phyloP scores from a whole-genome alignment of 2,329 filamentous ascomycete species.

The Colletotrichum phormii region DNA sequence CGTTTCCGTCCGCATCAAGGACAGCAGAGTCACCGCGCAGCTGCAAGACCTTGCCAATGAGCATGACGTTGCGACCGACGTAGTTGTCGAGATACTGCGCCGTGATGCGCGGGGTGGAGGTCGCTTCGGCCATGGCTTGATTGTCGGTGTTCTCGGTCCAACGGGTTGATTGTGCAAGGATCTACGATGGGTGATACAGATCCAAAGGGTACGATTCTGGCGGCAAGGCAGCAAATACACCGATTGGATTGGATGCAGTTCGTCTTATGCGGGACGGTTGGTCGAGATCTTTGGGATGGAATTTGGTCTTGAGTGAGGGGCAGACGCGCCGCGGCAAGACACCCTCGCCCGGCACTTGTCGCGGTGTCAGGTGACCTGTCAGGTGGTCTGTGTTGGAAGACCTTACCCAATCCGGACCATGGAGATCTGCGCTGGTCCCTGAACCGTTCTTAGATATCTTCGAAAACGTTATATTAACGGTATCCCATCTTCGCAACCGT shows the following conservation, averaged over 20 bases:
- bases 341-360: conserved; percentile 19
- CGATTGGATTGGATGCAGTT: background rate
- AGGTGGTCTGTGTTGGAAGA: background rate
- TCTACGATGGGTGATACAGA: background rate
- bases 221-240: background rate
- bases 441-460: conserved; percentile 14
- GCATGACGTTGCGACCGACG: conserved; percentile 79
- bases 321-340: conserved; percentile 8
- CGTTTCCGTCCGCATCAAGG: conserved; percentile 82
- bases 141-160: background rate
- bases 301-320: background rate
- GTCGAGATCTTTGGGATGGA: conserved; percentile 2
- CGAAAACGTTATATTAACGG: conserved; percentile 33
- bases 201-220: background rate
- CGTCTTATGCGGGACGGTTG: background rate
- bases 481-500: conserved; percentile 3
- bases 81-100: conserved; percentile 83
- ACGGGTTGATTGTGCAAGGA: background rate
- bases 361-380: conserved; percentile 32
- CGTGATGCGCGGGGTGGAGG: conserved; percentile 82
- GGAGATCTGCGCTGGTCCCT: background rate
- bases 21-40: conserved; percentile 84
- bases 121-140: conserved; percentile 73
- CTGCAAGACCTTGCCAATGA: conserved; percentile 87
- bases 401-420: background rate